These are phyloP conservation scores for Phyllosticta citribraziliensis DNA, from an alignment of 2,329 filamentous ascomycete genomes.

Conservation along the genomic window DNA sequence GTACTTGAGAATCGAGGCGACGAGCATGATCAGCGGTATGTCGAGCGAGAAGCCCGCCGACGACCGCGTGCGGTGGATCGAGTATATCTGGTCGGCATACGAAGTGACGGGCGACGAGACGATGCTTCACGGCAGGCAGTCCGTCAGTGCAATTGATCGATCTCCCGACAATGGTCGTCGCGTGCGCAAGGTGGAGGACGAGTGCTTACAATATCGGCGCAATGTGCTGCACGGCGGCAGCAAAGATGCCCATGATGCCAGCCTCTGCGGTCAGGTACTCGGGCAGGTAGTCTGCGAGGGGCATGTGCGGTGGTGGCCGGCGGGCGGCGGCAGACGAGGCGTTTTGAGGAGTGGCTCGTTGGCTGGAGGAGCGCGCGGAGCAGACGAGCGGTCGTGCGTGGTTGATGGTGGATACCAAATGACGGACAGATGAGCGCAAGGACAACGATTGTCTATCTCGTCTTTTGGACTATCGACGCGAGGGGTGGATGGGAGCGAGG, in stretches of 20 bases:
- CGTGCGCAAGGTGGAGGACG: neutral
- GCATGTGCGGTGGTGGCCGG: neutral
- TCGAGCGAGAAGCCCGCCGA: slow-evolving; percentile 57
- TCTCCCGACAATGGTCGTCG: neutral
- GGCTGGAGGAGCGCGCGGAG: neutral
- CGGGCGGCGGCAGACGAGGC: neutral
- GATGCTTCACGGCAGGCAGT: slow-evolving; percentile 32
- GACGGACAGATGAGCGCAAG: neutral
- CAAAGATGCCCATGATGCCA: slow-evolving; percentile 27
- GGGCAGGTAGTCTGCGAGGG: slow-evolving; percentile 9
- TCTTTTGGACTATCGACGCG: no score
- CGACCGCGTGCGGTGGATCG: slow-evolving; percentile 49
- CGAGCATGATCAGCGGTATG: slow-evolving; percentile 57
- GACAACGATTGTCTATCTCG: no score
- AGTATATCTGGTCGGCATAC: slow-evolving; percentile 58
- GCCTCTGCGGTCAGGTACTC: slow-evolving; percentile 5
- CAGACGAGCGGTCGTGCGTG: neutral
- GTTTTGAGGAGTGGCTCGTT: neutral
- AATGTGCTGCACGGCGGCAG: slow-evolving; percentile 24
- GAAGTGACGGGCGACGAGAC: slow-evolving; percentile 54
- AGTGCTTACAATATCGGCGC: slow-evolving; percentile 28
- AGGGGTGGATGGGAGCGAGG: no score
- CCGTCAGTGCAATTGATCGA: neutral
- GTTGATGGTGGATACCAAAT: neutral
- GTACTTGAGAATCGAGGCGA: slow-evolving; percentile 54